Evolutionary conservation across 345 rosid species (phyloP), one percentile per base, ranked within the genome.

Genomic region (Lepidium aucheri): DNA sequence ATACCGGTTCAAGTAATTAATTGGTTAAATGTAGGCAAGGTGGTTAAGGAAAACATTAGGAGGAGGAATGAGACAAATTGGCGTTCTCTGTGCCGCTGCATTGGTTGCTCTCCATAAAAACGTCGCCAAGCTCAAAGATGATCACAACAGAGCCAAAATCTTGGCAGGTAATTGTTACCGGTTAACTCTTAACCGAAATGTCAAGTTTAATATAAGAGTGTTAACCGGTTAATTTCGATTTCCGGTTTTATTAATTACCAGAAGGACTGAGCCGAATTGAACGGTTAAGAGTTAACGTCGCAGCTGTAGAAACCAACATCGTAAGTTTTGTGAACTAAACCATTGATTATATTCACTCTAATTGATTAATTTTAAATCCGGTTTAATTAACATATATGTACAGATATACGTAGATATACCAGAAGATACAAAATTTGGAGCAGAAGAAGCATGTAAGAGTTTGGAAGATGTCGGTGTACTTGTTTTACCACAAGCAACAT

Each of bases 11-110:
- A 26, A 45, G 60, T 63, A 63, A 12, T 32, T 10, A 15, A 16
- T 46, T 63, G 14, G 7, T 45, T 10, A 28, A 69, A 41, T 45
- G 53, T n/a, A 90, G 99, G 96, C 99, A 60, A 85, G 82, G 81
- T 80, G 80, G 71, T 80, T 94, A 28, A 78, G 95, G 77, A 94
- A 94, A 74, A 88, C 99, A 56, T 70, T 90, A 68, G 99, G 97
- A 16, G 99, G 99, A 18, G 97, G 97, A 56, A 90, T 94, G 99
- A 82, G 97, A 74, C 99, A 86, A 76, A 57, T 86, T 0, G 97
- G 99, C 13, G 72, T 88, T 68, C 81, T 94, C 28, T 90, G 96
- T 42, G 90, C 95, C 2, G 95, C 96, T 2, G 99, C 91, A 22
- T 70, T 90, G 46, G 88, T 90, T 32, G 95, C 95, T 6, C 62